Conservation (phyloP, 805 yeast species). For the Zygosaccharomyces bailii region DNA sequence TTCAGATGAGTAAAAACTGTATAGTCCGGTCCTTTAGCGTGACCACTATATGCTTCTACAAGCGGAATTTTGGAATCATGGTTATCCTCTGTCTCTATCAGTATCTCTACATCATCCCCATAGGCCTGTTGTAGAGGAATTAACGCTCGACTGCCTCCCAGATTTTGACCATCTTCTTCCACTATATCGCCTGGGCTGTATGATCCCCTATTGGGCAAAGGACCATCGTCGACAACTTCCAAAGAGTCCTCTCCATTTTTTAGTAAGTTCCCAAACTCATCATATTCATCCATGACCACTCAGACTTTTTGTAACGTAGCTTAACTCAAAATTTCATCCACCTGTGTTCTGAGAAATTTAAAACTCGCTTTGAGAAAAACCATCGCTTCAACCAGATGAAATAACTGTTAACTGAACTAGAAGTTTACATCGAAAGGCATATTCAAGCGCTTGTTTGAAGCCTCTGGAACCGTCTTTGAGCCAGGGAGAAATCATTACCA, state of each 20-base stretch:
- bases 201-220: neutral
- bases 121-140: slow-evolving; percentile 38
- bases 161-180: neutral
- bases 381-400: neutral
- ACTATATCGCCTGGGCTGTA: neutral
- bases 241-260: slow-evolving; percentile 8
- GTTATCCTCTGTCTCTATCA: slow-evolving; percentile 51
- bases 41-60: slow-evolving; percentile 48
- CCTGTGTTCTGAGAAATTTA: slow-evolving; percentile 2
- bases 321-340: slow-evolving; percentile 33
- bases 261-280: slow-evolving; percentile 50
- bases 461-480: neutral
- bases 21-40: slow-evolving; percentile 31
- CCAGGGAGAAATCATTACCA: neutral
- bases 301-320: too few species aligned
- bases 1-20: slow-evolving; percentile 19
- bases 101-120: slow-evolving; percentile 63
- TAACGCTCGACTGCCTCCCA: neutral
- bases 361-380: slow-evolving; percentile 7
- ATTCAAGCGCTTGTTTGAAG: neutral
- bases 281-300: slow-evolving; percentile 43
- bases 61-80: slow-evolving; percentile 61
- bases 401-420: neutral
- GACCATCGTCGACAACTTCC: slow-evolving; percentile 5
- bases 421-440: neutral